Percentiles rank a stretch among this genome's conserved stretches.
phyloP scores from a whole-genome alignment of 192 early-diverging fungal species.

The Fimicolochytrium jonesii region DNA sequence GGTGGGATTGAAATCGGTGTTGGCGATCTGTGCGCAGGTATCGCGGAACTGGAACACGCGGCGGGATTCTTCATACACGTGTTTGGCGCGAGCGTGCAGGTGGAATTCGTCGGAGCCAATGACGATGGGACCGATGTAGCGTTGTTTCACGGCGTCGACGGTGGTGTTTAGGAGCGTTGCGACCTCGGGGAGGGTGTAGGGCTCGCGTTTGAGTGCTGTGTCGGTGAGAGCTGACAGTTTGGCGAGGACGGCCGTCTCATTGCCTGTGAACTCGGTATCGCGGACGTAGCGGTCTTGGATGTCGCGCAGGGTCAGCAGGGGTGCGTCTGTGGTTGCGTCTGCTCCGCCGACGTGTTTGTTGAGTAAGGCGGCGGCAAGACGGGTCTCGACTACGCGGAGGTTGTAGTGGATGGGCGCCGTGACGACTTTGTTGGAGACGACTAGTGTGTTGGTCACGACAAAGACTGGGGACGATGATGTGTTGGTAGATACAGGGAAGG shows the following conservation, averaged over 20 bases:
- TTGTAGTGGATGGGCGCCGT: conserved; percentile 90
- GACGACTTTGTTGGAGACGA: conserved; percentile 79
- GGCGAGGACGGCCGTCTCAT: conserved; percentile 12
- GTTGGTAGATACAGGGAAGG: conserved; percentile 50
- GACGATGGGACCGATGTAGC: conserved; percentile 44
- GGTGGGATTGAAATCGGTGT: conserved; percentile 15
- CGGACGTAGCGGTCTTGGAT: conserved; percentile 22
- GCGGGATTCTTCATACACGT: conserved; percentile 75
- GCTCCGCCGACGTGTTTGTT: background rate
- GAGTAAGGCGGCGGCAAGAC: conserved; percentile 65
- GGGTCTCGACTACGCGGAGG: conserved; percentile 86
- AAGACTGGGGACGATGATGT: conserved; percentile 52
- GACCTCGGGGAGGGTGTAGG: conserved; percentile 34
- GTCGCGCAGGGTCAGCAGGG: conserved; percentile 16
- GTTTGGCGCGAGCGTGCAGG: conserved; percentile 73
- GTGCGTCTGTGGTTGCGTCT: background rate
- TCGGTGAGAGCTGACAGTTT: conserved; percentile 12
- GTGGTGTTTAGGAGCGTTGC: conserved; percentile 25
- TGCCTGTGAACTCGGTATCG: background rate
- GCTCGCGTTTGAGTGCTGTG: conserved; percentile 10
- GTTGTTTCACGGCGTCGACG: conserved; percentile 26
- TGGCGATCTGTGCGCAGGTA: conserved; percentile 42
- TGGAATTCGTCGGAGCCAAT: conserved; percentile 66
- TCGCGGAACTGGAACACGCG: conserved; percentile 73
- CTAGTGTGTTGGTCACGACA: conserved; percentile 86